Base-by-base conservation (phyloP, 805 yeast genomes). In the Starmerella sp. region DNA sequence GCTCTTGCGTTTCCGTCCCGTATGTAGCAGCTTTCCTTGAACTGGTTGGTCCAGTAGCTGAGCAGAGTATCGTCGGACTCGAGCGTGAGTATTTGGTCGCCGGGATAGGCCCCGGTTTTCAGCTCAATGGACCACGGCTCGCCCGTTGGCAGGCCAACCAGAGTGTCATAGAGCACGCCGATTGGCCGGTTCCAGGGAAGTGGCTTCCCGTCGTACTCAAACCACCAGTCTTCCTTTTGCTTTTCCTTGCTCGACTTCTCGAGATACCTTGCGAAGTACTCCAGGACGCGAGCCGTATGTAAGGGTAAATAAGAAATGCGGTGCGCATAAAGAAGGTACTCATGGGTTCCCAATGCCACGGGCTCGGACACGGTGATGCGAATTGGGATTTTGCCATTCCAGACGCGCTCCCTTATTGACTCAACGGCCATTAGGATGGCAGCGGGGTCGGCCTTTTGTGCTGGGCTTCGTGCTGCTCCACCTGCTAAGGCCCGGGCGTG, bases 11-110 rank as follows among this genome's bases (percentile, higher is more conserved):
- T 77, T 0, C 95, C 95, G 60, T 83, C 80, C 38, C 85, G 67
- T 0, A 88, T 79, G 63, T 76, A 87, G 63, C 88, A 81, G 5
- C 88, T 77, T 64, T 91, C 97, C 63, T 93, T 91, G 65, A 88
- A 70, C 56, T 81, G 88, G 65, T 91, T 89, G 57, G 82, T 71
- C 83, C 93, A 82, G 50, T 78, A 75, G 51, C 75, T 77, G 46
- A 69, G 74, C 55, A 80, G 60, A 11, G 73, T 64, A 29, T 62
- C 57, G 54, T 47, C n/a, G 4, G 62, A 63, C 2, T 68, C 54
- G 48, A 67, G 53, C 48, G 79, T 73, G 13, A 79, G 70, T 28
- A 83, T 62, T 31, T 71, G 67, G 4, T 73, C 75, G 0, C 58
- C 50, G 1, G 86, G 84, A 49, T 72, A 73, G 35, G 69, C 65